Conservation (phyloP, 2,329 filamentous ascomycete genomes). For the Xylaria sp. region DNA sequence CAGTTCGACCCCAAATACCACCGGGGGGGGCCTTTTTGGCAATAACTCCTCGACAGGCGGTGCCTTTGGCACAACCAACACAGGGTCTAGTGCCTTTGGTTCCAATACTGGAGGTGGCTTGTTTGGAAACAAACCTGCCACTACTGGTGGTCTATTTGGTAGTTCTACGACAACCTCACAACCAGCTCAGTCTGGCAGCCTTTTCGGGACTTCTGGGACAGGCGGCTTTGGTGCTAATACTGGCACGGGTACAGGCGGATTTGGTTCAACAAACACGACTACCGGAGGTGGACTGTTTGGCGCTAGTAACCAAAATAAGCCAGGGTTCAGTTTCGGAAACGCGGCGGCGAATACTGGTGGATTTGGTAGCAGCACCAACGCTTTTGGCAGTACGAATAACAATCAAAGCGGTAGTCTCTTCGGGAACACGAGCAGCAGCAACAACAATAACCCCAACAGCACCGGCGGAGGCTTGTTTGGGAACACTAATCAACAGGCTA, state of each 20-base stretch:
- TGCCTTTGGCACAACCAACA: conserved; percentile 47
- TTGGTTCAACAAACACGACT: conserved; percentile 57
- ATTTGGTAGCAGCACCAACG: conserved; percentile 42
- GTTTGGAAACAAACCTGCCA: conserved; percentile 55
- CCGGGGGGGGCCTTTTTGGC: conserved; percentile 56
- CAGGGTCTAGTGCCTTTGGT: conserved; percentile 44
- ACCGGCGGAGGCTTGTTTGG: conserved; percentile 47
- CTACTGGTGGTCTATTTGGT: conserved; percentile 55
- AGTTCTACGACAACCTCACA: conserved; percentile 46
- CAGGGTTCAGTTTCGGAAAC: conserved; percentile 46
- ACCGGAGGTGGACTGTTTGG: conserved; percentile 55
- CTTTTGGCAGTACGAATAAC: conserved; percentile 47
- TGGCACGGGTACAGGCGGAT: conserved; percentile 55
- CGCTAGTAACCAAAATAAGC: conserved; percentile 45
- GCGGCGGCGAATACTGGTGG: conserved; percentile 35
- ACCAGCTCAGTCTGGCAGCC: conserved; percentile 36
- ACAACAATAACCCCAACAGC: conserved; percentile 23
- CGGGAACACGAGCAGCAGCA: conserved; percentile 41
- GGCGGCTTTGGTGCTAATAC: conserved; percentile 60
- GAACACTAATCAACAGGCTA: conserved; percentile 46
- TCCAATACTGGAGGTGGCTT: conserved; percentile 50
- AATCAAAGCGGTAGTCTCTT: conserved; percentile 51
- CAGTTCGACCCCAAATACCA: conserved; percentile 51
- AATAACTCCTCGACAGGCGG: conserved; percentile 40
- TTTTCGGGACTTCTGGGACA: conserved; percentile 54